Conservation (phyloP, 1,284 basidiomycete genomes). For the Apiotrichum siamense region DNA sequence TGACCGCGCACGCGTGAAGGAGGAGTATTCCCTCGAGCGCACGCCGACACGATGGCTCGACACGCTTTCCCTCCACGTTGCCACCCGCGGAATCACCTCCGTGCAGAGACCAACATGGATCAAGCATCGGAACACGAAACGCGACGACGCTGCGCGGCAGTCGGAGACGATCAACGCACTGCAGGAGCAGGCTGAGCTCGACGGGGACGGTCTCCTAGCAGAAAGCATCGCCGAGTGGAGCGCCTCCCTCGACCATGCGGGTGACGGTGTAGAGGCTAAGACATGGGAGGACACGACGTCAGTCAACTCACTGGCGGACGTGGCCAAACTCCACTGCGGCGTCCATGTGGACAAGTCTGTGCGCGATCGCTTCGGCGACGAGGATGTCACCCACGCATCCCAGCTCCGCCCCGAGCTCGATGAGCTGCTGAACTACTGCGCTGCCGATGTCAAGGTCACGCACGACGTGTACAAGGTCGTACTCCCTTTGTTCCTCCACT, state of each 20-base stretch:
- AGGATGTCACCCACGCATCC: conserved; percentile 38
- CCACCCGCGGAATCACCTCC: conserved; percentile 89
- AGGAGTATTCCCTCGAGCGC: conserved; percentile 72
- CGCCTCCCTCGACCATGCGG: conserved; percentile 38
- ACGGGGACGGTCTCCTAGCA: conserved; percentile 49
- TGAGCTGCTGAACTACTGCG: conserved; percentile 83
- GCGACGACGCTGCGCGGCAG: conserved; percentile 40
- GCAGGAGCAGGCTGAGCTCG: conserved; percentile 50
- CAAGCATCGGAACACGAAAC: conserved; percentile 58
- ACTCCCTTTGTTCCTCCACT: conserved; percentile 74
- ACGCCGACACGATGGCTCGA: conserved; percentile 81
- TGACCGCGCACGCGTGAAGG: conserved; percentile 74
- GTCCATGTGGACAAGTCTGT: conserved; percentile 74
- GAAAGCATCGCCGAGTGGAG: conserved; percentile 30
- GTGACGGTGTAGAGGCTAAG: conserved; percentile 23
- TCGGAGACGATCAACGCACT: conserved; percentile 38
- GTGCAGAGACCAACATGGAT: conserved; percentile 92
- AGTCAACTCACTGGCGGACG: conserved; percentile 85
- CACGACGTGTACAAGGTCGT: conserved; percentile 73
- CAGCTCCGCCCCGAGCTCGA: conserved; percentile 64
- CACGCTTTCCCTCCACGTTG: conserved; percentile 92
- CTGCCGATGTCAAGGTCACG: conserved; percentile 75
- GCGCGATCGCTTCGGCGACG: conserved; percentile 64
- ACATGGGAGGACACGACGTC: conserved; percentile 89
- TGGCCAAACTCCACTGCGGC: conserved; percentile 82